Evolutionary conservation across 176 grass and related monocot genomes (phyloP).

Genomic region (Oryza meridionalis): DNA sequence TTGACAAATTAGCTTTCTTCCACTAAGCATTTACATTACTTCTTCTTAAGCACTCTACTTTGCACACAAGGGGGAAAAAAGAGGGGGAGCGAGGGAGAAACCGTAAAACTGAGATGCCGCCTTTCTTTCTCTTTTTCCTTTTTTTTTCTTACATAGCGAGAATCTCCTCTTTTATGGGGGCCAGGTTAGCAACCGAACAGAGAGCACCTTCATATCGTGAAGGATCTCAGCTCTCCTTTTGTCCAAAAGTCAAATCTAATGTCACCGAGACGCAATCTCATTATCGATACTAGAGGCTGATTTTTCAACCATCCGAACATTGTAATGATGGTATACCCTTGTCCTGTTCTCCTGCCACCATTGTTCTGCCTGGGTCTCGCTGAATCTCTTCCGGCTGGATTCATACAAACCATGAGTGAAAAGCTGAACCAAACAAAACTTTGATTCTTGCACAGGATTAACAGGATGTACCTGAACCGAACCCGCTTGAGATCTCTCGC

Average conservation of each 20-base stretch:
- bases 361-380: constrained; percentile 88
- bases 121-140: not conserved
- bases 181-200: constrained; percentile 54
- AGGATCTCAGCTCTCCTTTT: constrained; percentile 41
- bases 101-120: constrained; percentile 38
- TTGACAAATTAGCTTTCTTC: constrained; percentile 65
- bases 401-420: constrained; percentile 10
- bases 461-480: constrained; percentile 79
- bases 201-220: constrained; percentile 30
- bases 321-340: constrained; percentile 90
- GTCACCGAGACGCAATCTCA: constrained; percentile 57
- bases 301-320: constrained; percentile 83
- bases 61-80: constrained; percentile 34
- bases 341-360: constrained; percentile 97
- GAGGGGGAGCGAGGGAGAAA: constrained; percentile 25
- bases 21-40: constrained; percentile 85
- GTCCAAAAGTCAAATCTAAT: constrained; percentile 50
- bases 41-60: constrained; percentile 59
- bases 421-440: constrained; percentile 23
- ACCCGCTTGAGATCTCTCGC: constrained; percentile 90
- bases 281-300: constrained; percentile 56
- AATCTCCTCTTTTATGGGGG: constrained; percentile 49
- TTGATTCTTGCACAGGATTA: not conserved
- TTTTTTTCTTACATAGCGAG: constrained; percentile 18
- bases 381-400: constrained; percentile 95